These are phyloP conservation scores for Penicillium thymicola DNA, from an alignment of 2,329 filamentous ascomycete genomes.

Conservation along the genomic window DNA sequence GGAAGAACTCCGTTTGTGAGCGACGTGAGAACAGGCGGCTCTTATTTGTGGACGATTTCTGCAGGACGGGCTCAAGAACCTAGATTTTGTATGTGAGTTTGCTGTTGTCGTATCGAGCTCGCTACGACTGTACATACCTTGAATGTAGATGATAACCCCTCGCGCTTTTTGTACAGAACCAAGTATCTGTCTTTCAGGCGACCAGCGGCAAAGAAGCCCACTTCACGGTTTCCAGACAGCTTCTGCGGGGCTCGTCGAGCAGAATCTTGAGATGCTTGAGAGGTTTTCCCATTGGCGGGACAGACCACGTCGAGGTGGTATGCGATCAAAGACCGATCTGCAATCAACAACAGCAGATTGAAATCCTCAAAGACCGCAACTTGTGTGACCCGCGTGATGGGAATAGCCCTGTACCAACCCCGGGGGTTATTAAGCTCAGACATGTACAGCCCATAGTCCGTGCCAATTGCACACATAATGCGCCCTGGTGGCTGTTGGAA, in stretches of 20 bases:
- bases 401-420: slow-evolving; percentile 84
- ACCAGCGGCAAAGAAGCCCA: slow-evolving; percentile 93
- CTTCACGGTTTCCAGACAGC: slow-evolving; percentile 79
- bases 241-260: slow-evolving; percentile 85
- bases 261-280: slow-evolving; percentile 61
- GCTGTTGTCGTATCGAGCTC: neutral
- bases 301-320: slow-evolving; percentile 88
- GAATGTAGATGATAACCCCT: slow-evolving; percentile 88
- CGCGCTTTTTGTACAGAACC: slow-evolving; percentile 95
- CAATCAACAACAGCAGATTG: slow-evolving; percentile 83
- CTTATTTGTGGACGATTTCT: slow-evolving; percentile 84
- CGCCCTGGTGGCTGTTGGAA: slow-evolving; percentile 79
- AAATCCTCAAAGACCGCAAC: slow-evolving; percentile 95
- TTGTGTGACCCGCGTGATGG: slow-evolving; percentile 76
- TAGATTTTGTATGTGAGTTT: slow-evolving; percentile 32
- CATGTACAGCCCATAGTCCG: slow-evolving; percentile 89
- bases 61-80: slow-evolving; percentile 91
- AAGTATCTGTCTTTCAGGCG: slow-evolving; percentile 95
- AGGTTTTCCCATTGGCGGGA: slow-evolving; percentile 46
- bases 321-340: slow-evolving; percentile 85
- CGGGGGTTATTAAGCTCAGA: slow-evolving; percentile 85
- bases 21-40: slow-evolving; percentile 63
- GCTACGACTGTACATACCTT: slow-evolving; percentile 46
- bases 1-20: slow-evolving; percentile 88
- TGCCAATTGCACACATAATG: slow-evolving; percentile 88